phyloP scores from a whole-genome alignment of 176 grass and related monocot species.

The Cenchrus fungigraminus region DNA sequence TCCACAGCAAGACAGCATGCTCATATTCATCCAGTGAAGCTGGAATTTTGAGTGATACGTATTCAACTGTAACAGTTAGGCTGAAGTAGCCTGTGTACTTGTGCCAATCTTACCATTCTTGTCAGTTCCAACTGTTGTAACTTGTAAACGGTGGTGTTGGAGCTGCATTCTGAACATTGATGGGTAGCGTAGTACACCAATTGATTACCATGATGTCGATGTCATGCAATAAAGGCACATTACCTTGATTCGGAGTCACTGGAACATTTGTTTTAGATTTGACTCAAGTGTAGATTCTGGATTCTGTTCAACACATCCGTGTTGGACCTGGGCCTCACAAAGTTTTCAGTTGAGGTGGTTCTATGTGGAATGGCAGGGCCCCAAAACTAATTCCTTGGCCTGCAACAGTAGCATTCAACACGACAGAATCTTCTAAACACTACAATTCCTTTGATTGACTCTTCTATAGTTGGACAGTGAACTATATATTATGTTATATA shows the following conservation, averaged over 20 bases:
- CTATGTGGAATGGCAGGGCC: too few relatives aligned
- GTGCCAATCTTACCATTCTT: conserved; percentile 20
- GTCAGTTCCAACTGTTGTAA: conserved; percentile 20
- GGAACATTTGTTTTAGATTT: not conserved
- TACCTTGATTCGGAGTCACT: not conserved
- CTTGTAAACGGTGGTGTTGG: conserved; percentile 23
- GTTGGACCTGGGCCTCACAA: too few relatives aligned
- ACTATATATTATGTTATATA: too few relatives aligned
- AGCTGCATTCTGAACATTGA: conserved; percentile 16
- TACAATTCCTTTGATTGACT: too few relatives aligned
- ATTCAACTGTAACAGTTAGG: conserved; percentile 2
- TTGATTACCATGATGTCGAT: not conserved
- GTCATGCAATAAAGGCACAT: not conserved
- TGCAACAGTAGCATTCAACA: too few relatives aligned
- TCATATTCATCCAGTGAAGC: conserved; percentile 3
- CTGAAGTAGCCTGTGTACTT: conserved; percentile 36
- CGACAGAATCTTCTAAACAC: too few relatives aligned
- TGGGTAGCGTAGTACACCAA: not conserved
- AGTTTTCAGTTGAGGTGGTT: too few relatives aligned
- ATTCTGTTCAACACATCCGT: too few relatives aligned
- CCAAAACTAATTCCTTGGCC: too few relatives aligned
- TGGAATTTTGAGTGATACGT: conserved; percentile 9
- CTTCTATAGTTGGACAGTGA: too few relatives aligned
- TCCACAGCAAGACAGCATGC: not conserved
- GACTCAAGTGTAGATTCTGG: too few relatives aligned